Percentiles rank a stretch among this genome's conserved stretches.
These are phyloP conservation scores for Protomyces arabidopsidicola DNA, from an alignment of 1,139 yeast genomes.

Conservation along the genomic window DNA sequence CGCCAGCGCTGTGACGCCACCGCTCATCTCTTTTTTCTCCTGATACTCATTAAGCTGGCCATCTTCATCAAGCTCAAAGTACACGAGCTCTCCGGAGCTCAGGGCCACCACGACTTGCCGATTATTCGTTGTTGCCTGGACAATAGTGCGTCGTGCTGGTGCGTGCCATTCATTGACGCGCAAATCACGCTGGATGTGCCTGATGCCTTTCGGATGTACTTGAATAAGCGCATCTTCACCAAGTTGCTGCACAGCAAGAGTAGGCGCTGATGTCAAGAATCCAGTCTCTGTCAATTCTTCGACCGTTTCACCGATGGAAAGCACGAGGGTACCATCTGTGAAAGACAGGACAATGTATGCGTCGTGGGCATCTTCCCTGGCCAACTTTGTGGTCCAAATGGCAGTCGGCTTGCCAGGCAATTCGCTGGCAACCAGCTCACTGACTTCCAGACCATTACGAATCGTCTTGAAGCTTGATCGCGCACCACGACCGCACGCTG, in stretches of 20 bases:
- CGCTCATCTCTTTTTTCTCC: slow-evolving; percentile 54
- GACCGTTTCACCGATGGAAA: slow-evolving; percentile 73
- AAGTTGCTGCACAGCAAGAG: slow-evolving; percentile 66
- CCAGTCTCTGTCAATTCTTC: slow-evolving; percentile 70
- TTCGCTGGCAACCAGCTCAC: slow-evolving; percentile 64
- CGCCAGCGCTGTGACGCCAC: slow-evolving; percentile 52
- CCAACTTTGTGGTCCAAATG: slow-evolving; percentile 57
- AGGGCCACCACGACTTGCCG: slow-evolving; percentile 67
- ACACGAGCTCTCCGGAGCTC: slow-evolving; percentile 68
- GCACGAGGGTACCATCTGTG: slow-evolving; percentile 61
- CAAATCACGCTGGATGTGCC: slow-evolving; percentile 50
- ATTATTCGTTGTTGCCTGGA: slow-evolving; percentile 57
- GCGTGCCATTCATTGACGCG: slow-evolving; percentile 68
- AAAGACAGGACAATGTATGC: slow-evolving; percentile 66
- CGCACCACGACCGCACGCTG: slow-evolving; percentile 44
- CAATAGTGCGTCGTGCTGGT: slow-evolving; percentile 68
- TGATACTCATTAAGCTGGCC: slow-evolving; percentile 70
- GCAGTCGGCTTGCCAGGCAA: slow-evolving; percentile 60
- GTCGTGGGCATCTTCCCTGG: slow-evolving; percentile 49
- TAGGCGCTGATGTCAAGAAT: slow-evolving; percentile 52
- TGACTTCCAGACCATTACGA: slow-evolving; percentile 58
- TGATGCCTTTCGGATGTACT: slow-evolving; percentile 66
- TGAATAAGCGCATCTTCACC: slow-evolving; percentile 66
- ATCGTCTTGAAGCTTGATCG: slow-evolving; percentile 50
- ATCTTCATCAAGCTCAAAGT: slow-evolving; percentile 68